A percentile compares a stretch with the other conserved stretches of the same genome.
Conservation (phyloP, 2,329 filamentous ascomycete species). For the Pyrenophora seminiperda region DNA sequence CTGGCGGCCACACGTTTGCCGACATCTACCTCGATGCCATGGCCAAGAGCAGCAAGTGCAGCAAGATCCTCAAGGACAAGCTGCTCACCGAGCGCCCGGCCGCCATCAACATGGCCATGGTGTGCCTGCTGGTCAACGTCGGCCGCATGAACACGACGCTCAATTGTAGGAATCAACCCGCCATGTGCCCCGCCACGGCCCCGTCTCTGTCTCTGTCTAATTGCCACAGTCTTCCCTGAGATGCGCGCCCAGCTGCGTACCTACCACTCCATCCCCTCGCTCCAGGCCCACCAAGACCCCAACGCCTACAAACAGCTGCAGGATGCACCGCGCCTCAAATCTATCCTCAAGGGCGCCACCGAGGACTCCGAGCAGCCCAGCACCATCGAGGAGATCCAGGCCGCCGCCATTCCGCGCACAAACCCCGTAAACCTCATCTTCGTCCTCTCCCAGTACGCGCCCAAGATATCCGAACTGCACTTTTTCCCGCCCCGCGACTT, state of each 20-base stretch:
- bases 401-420: constrained; percentile 71
- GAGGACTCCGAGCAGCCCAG: constrained; percentile 87
- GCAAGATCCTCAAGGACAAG: constrained; percentile 97
- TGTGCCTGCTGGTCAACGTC: constrained; percentile 94
- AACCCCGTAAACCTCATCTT: constrained; percentile 98
- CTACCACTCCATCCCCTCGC: constrained; percentile 95
- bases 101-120: constrained; percentile 98
- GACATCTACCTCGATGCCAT: constrained; percentile 98
- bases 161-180: constrained; percentile 76
- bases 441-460: constrained; percentile 85
- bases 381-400: constrained; percentile 81
- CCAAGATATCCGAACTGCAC: constrained; percentile 90
- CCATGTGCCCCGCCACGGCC: too few relatives aligned
- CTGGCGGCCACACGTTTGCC: constrained; percentile 77
- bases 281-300: constrained; percentile 92
- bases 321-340: constrained; percentile 93
- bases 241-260: constrained; percentile 98
- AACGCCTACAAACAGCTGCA: constrained; percentile 98
- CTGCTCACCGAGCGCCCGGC: constrained; percentile 88
- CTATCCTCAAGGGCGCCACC: constrained; percentile 93
- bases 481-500: constrained; percentile 87
- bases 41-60: constrained; percentile 98
- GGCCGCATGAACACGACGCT: constrained; percentile 98
- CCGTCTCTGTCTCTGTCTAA: constrained; percentile 1
- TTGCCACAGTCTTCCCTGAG: constrained; percentile 83